Evolutionary conservation across 768 basidiomycete genomes (phyloP).

Genomic region (Leccinum barrowsii): DNA sequence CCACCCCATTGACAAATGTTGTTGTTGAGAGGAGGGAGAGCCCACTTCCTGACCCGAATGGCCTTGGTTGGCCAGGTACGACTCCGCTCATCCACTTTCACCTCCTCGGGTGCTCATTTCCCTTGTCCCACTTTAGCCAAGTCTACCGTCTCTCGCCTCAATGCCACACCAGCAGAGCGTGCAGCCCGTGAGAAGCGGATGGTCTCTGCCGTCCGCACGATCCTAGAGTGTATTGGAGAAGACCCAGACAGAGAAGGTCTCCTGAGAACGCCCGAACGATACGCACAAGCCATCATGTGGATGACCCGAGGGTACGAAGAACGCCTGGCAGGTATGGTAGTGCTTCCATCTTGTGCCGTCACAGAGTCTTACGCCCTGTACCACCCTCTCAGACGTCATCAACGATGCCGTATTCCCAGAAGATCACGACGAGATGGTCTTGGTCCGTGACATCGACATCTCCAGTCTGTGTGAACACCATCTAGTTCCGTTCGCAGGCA

Average conservation of each 20-base stretch:
- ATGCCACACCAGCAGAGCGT: constrained; percentile 73
- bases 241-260: constrained; percentile 96
- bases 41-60: constrained; percentile 54
- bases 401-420: constrained; percentile 98
- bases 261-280: constrained; percentile 87
- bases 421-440: constrained; percentile 99
- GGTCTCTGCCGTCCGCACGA: constrained; percentile 79
- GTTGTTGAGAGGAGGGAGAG: constrained; percentile 23
- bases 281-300: constrained; percentile 96
- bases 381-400: constrained; percentile 72
- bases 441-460: constrained; percentile 95
- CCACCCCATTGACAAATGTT: constrained; percentile 50
- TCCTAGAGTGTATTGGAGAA: constrained; percentile 97
- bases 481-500: constrained; percentile 95
- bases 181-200: constrained; percentile 72
- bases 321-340: constrained; percentile 71
- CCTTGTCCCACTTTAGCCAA: constrained; percentile 55
- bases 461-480: constrained; percentile 99
- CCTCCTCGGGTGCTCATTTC: constrained; percentile 11
- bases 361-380: constrained; percentile 9
- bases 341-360: constrained; percentile 16
- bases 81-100: constrained; percentile 4
- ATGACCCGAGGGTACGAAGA: constrained; percentile 99
- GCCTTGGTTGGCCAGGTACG: constrained; percentile 91
- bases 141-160: constrained; percentile 80